A percentile compares a stretch with the other conserved stretches of the same genome.
These are phyloP conservation scores for Tuber umbilicatum DNA, from an alignment of 495 filamentous ascomycete genomes.

Conservation along the genomic window DNA sequence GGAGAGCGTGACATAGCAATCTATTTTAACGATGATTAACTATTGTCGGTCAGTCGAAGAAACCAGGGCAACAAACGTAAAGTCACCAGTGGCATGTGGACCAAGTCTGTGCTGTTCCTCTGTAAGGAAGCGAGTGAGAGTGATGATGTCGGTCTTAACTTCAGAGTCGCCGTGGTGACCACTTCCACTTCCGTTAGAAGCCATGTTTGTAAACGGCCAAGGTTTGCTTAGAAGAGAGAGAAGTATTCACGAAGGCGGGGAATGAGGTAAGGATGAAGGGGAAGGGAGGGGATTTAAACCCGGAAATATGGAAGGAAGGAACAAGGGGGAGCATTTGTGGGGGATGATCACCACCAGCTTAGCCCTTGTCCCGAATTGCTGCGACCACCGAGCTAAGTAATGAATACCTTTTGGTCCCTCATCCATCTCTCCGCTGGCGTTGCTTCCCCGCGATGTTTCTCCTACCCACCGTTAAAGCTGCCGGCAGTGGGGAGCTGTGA, in stretches of 20 bases:
- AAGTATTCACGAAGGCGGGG: conserved; percentile 5
- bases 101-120: conserved; percentile 88
- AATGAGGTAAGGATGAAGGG: conserved; percentile 9
- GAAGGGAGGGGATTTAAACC: conserved; percentile 17
- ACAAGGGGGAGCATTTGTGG: not conserved
- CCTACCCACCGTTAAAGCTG: not conserved
- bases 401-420: not conserved
- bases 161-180: conserved; percentile 52
- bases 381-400: conserved; percentile 28
- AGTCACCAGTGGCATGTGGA: conserved; percentile 76
- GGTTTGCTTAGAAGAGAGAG: conserved; percentile 7
- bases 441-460: not conserved
- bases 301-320: conserved; percentile 18
- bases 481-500: not conserved
- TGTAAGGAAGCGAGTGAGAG: conserved; percentile 87
- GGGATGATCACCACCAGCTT: not conserved
- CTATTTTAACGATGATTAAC: conserved; percentile 46
- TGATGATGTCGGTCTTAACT: conserved; percentile 92
- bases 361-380: conserved; percentile 28
- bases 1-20: conserved; percentile 91
- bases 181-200: conserved; percentile 41
- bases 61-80: conserved; percentile 63
- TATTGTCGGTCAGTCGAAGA: not conserved
- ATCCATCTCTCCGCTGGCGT: not conserved
- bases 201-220: conserved; percentile 9